Evolutionary conservation across 2,329 filamentous ascomycete genomes (phyloP).

Genomic region (Verticillium nubilum): DNA sequence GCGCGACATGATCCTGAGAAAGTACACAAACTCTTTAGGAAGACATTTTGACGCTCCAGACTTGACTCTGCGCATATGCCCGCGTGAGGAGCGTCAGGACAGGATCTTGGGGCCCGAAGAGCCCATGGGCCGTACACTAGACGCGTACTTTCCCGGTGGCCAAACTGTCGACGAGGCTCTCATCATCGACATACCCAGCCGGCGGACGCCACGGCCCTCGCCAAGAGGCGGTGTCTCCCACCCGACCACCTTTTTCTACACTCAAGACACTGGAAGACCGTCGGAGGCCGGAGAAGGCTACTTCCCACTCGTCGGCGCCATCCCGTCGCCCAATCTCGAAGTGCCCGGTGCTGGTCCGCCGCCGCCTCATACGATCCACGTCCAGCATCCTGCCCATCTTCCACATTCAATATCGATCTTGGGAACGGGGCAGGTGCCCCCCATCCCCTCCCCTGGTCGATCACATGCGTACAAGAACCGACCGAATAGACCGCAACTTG

Average conservation of each 20-base stretch:
- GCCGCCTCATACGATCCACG: constrained; percentile 22
- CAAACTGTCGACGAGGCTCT: constrained; percentile 87
- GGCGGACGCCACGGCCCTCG: constrained; percentile 74
- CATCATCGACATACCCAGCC: constrained; percentile 77
- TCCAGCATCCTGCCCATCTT: constrained; percentile 15
- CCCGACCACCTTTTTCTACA: constrained; percentile 44
- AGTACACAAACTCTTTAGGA: constrained; percentile 91
- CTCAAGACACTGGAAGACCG: constrained; percentile 58
- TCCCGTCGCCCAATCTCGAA: constrained; percentile 33
- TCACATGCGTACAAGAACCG: constrained; percentile 51
- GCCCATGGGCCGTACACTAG: constrained; percentile 69
- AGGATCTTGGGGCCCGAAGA: constrained; percentile 81
- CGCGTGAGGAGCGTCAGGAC: constrained; percentile 62
- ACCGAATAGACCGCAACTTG: constrained; percentile 54
- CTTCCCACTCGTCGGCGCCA: constrained; percentile 62
- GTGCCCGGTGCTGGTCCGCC: constrained; percentile 29
- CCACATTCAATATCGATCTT: constrained; percentile 72
- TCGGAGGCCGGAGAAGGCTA: constrained; percentile 72
- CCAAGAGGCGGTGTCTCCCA: constrained; percentile 52
- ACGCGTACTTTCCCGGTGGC: constrained; percentile 78
- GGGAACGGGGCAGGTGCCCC: constrained; percentile 71
- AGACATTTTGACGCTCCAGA: constrained; percentile 88
- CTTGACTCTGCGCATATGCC: constrained; percentile 69
- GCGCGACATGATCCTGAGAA: constrained; percentile 83
- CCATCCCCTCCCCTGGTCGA: constrained; percentile 74